A percentile compares a stretch with the other conserved stretches of the same genome.
Conservation (phyloP, 1,284 basidiomycete genomes). For the Lignosus rhinocerotis region DNA sequence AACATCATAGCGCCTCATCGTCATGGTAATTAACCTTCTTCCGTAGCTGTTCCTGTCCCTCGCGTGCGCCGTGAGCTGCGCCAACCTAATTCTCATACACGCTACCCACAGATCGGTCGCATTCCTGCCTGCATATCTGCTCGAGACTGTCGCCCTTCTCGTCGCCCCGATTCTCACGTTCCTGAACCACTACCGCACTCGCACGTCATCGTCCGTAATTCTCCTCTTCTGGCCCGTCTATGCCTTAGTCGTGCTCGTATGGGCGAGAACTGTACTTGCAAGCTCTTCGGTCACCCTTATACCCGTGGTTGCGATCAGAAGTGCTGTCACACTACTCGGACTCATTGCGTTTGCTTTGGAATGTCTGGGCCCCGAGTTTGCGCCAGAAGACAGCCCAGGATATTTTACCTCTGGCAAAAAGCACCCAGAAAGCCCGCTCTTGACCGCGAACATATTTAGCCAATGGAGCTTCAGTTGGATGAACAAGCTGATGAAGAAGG, state of each 20-base stretch:
- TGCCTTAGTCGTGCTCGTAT: slow-evolving; percentile 50
- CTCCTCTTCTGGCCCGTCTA: slow-evolving; percentile 88
- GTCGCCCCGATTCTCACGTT: slow-evolving; percentile 52
- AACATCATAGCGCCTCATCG: background rate
- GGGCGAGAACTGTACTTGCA: slow-evolving; percentile 60
- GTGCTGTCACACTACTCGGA: slow-evolving; percentile 49
- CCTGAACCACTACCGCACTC: slow-evolving; percentile 77
- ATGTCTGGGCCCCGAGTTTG: slow-evolving; percentile 68
- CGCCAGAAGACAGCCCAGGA: slow-evolving; percentile 38
- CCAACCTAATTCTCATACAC: slow-evolving; percentile 38
- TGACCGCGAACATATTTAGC: slow-evolving; percentile 85
- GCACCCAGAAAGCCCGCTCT: slow-evolving; percentile 67
- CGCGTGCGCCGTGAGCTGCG: slow-evolving; percentile 43
- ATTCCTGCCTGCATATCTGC: slow-evolving; percentile 53
- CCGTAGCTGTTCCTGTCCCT: slow-evolving; percentile 45
- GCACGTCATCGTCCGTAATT: slow-evolving; percentile 74
- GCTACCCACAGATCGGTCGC: slow-evolving; percentile 44
- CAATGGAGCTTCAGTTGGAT: slow-evolving; percentile 81
- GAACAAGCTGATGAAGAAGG: slow-evolving; percentile 75
- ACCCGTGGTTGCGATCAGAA: slow-evolving; percentile 48
- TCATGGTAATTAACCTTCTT: background rate
- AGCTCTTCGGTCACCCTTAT: slow-evolving; percentile 31
- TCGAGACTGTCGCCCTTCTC: slow-evolving; percentile 57
- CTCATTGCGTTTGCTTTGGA: slow-evolving; percentile 68
- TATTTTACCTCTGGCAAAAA: slow-evolving; percentile 34